Evolutionary conservation across 176 grass and related monocot species (phyloP).

Genomic region (Ampelocalamus luodianensis): DNA sequence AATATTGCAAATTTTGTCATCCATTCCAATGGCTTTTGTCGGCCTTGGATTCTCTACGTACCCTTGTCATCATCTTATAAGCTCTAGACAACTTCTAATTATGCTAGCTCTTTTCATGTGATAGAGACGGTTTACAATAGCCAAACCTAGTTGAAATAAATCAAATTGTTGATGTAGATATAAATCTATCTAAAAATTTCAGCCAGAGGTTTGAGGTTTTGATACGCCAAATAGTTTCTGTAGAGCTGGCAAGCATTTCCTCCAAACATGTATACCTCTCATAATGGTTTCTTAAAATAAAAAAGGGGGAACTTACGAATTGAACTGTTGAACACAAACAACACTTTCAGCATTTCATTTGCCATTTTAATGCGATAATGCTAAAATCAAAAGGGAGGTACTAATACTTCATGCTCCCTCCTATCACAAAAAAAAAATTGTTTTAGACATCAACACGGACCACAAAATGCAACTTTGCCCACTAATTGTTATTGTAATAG

Average conservation of each 20-base stretch:
- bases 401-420: too few relatives aligned
- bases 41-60: neutral
- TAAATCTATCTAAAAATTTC: neutral
- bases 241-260: slow-evolving; percentile 41
- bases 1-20: slow-evolving; percentile 5
- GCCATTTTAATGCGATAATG: neutral
- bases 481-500: too few relatives aligned
- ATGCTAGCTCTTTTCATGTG: neutral
- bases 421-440: too few relatives aligned
- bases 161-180: neutral
- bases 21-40: slow-evolving; percentile 7
- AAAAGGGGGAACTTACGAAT: neutral
- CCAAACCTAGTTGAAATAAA: neutral
- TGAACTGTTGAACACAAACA: neutral
- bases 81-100: neutral
- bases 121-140: neutral
- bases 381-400: neutral
- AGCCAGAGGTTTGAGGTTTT: neutral
- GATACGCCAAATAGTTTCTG: slow-evolving; percentile 2
- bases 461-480: too few relatives aligned
- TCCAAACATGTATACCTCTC: neutral
- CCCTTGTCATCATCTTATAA: neutral
- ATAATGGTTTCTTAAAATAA: neutral
- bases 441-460: too few relatives aligned
- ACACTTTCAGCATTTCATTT: neutral